These are phyloP conservation scores for Fomitopsis pinicola DNA, from an alignment of 1,284 basidiomycete species.

Conservation along the genomic window DNA sequence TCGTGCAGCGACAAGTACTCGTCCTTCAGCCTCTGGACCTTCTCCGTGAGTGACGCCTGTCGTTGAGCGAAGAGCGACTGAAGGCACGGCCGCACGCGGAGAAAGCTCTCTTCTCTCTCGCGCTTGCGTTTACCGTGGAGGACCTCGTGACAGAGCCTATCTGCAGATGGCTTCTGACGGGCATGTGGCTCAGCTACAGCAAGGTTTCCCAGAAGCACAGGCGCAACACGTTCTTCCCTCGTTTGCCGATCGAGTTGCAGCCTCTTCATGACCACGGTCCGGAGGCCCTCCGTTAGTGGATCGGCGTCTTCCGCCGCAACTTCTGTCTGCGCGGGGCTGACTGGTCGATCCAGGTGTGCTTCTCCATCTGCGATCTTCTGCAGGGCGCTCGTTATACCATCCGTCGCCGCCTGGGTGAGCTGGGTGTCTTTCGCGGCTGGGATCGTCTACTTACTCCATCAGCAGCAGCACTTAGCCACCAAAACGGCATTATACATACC, in stretches of 20 bases:
- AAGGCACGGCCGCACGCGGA: constrained; percentile 42
- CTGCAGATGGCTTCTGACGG: constrained; percentile 27
- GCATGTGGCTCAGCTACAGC: constrained; percentile 33
- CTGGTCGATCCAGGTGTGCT: not conserved
- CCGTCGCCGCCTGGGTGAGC: not conserved
- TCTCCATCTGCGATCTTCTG: not conserved
- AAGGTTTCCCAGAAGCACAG: constrained; percentile 57
- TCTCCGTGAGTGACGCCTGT: constrained; percentile 47
- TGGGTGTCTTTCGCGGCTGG: not conserved
- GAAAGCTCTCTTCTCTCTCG: constrained; percentile 33
- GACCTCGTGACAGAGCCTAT: constrained; percentile 44
- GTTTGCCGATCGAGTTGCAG: constrained; percentile 55
- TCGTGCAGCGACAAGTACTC: constrained; percentile 71
- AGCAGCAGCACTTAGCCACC: not conserved
- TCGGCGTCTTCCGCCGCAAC: constrained; percentile 6
- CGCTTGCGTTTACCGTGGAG: constrained; percentile 32
- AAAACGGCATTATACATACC: not conserved
- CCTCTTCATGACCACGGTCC: constrained; percentile 56
- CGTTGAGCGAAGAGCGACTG: constrained; percentile 50
- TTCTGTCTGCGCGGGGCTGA: not conserved
- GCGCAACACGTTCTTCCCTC: constrained; percentile 54
- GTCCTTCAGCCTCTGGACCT: constrained; percentile 50
- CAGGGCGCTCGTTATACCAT: not conserved
- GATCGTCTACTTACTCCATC: not conserved
- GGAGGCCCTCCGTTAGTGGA: constrained; percentile 53